Evolutionary conservation across 768 basidiomycete genomes (phyloP).

Genomic region (Royoungia palumana): DNA sequence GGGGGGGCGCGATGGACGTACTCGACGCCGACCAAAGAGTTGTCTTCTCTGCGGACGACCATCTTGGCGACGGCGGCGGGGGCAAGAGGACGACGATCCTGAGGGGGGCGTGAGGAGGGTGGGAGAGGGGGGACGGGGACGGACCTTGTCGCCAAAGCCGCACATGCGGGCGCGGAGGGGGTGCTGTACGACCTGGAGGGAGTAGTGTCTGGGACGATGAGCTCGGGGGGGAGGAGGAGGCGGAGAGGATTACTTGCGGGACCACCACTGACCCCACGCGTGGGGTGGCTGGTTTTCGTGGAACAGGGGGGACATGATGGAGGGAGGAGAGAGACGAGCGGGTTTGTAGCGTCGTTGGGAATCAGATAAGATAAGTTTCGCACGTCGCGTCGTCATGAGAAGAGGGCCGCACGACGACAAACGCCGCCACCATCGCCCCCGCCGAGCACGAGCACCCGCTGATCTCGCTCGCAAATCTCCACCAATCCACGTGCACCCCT

Average conservation of each 20-base stretch:
- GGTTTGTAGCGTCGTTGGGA: slow-evolving; percentile 13
- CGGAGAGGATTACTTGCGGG: slow-evolving; percentile 48
- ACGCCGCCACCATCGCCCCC: no score
- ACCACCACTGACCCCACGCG: slow-evolving; percentile 69
- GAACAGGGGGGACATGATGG: slow-evolving; percentile 58
- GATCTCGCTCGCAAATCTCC: no score
- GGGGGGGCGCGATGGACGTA: slow-evolving; percentile 36
- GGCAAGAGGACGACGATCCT: slow-evolving; percentile 88
- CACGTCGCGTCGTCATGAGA: no score
- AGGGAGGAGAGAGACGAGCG: background rate
- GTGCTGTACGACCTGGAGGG: slow-evolving; percentile 82
- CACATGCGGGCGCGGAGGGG: slow-evolving; percentile 92
- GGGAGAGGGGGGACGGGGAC: slow-evolving; percentile 18
- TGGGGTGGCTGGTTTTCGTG: slow-evolving; percentile 48
- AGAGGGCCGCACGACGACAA: no score
- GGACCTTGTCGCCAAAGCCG: slow-evolving; percentile 93
- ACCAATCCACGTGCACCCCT: no score
- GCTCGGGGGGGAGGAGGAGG: background rate
- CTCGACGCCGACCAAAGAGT: slow-evolving; percentile 71
- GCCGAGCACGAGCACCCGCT: no score
- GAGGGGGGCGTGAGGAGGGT: slow-evolving; percentile 9
- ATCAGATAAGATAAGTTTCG: slow-evolving; percentile 35
- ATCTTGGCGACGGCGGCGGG: slow-evolving; percentile 89
- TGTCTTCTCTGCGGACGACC: slow-evolving; percentile 65
- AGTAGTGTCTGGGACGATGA: slow-evolving; percentile 58